Evolutionary conservation across 2,329 filamentous ascomycete genomes (phyloP), one percentile per base, ranked within the genome.

Genomic region (Cytospora chrysosperma): DNA sequence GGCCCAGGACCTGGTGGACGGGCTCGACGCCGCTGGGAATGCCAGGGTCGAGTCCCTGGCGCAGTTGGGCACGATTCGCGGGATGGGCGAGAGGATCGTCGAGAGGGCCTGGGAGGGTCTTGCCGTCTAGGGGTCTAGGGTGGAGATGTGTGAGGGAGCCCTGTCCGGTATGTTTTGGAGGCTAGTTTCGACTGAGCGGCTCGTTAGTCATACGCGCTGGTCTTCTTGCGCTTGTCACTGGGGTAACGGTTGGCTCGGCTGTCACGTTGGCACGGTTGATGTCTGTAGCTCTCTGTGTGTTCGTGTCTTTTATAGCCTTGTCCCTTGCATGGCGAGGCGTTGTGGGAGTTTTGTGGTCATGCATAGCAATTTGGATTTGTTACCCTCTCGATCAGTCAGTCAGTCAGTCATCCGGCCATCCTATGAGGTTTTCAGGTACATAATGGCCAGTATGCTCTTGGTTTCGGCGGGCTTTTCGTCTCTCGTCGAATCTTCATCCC

Each of bases 1-100:
- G 73, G 90, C 90, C 0, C 77, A 79, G 50, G 85, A 87, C 67
- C 72, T 88, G 37, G 80, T 88, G n/a, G 80, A 81, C 52, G 69
- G 79, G 24, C 75, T 78, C 64, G 76, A 76, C 10, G 78, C 78
- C 6, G 76, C 74, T 4, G 75, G 75, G 0, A 27, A 26, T 1
- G 37, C 47, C 51, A 71, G 70, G 26, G 79, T 88, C 40, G 76
- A 75, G 67, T 81, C 74, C 21, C 69, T 88, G 66, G 75, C 76
- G 43, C 79, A 88, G 71, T 72, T 88, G 69, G 76, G 79, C 61
- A 74, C 76, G 9, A 75, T 87, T 15, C 85, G 85, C 2, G 85
- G 85, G 7, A 79, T 88, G 75, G 85, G 85, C 1, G 81, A 79
- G 15, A 77, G 80, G 53, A 81, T 81, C 2, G 79, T 88, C 1